phyloP scores from a whole-genome alignment of 2,329 filamentous ascomycete species.

The Neofusicoccum umdonicola region DNA sequence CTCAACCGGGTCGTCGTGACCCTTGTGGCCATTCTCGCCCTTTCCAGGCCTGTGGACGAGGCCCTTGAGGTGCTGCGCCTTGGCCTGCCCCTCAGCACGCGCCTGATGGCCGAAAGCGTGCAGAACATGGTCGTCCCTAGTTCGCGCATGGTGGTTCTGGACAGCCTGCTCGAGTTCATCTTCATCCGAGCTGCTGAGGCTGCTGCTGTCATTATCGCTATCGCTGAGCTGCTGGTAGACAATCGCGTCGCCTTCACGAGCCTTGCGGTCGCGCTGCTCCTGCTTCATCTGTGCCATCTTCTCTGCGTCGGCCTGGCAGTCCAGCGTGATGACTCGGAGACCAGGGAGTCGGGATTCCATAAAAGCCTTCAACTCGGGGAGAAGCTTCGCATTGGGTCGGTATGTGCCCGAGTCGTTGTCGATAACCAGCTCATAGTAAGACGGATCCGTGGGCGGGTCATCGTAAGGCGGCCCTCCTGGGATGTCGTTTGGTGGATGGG shows the following conservation, averaged over 20 bases:
- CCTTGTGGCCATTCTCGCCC: slow-evolving; percentile 3
- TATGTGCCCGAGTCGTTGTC: slow-evolving; percentile 97
- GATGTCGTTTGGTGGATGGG: slow-evolving; percentile 54
- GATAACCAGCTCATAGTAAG: slow-evolving; percentile 79
- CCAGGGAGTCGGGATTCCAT: slow-evolving; percentile 73
- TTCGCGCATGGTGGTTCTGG: slow-evolving; percentile 13
- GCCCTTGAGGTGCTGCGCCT: slow-evolving; percentile 17
- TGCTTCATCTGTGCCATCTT: slow-evolving; percentile 72
- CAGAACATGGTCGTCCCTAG: slow-evolving; percentile 9
- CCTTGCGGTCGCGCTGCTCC: slow-evolving; percentile 72
- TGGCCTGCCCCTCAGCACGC: slow-evolving; percentile 8
- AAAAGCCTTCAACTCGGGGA: slow-evolving; percentile 70
- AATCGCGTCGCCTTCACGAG: slow-evolving; percentile 54
- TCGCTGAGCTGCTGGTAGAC: slow-evolving; percentile 55
- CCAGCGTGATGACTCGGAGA: slow-evolving; percentile 68
- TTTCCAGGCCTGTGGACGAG: slow-evolving; percentile 4
- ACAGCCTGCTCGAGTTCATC: slow-evolving; percentile 52
- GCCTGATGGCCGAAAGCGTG: slow-evolving; percentile 5
- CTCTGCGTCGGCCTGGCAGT: slow-evolving; percentile 71
- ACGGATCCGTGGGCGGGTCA: slow-evolving; percentile 52
- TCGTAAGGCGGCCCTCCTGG: slow-evolving; percentile 43
- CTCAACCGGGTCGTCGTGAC: neutral
- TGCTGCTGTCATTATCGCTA: slow-evolving; percentile 46
- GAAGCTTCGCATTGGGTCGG: slow-evolving; percentile 73
- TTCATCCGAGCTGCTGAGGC: slow-evolving; percentile 57